Conservation (phyloP, 2,329 filamentous ascomycete species). For the Aurifilum marmelostoma region DNA sequence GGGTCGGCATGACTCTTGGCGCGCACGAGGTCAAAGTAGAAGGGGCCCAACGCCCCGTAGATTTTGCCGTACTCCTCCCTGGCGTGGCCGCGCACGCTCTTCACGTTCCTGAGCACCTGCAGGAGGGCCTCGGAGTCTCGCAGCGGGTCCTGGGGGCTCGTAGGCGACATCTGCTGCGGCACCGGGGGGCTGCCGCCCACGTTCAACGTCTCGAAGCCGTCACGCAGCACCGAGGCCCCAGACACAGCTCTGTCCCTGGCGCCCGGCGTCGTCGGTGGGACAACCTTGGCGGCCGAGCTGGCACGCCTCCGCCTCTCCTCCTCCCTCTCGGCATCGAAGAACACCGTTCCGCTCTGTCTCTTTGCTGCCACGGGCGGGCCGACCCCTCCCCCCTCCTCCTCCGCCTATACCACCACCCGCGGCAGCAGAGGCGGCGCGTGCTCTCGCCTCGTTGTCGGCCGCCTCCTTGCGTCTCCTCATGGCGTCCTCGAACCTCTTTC, state of each 20-base stretch:
- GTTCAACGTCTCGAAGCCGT: slow-evolving; percentile 81
- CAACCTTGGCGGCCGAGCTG: slow-evolving; percentile 1
- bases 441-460: slow-evolving; percentile 52
- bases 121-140: slow-evolving; percentile 68
- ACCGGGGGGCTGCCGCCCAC: slow-evolving; percentile 43
- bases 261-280: slow-evolving; percentile 1
- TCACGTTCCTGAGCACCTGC: slow-evolving; percentile 68
- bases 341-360: slow-evolving; percentile 13
- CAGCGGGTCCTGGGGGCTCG: slow-evolving; percentile 48
- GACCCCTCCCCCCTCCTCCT: slow-evolving; percentile 18
- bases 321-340: slow-evolving; percentile 58
- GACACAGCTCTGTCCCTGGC: slow-evolving; percentile 35
- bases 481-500: slow-evolving; percentile 76
- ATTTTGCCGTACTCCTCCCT: slow-evolving; percentile 89
- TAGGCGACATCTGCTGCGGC: slow-evolving; percentile 30
- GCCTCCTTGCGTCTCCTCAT: slow-evolving; percentile 65
- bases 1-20: slow-evolving; percentile 78
- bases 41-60: slow-evolving; percentile 84
- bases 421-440: slow-evolving; percentile 36
- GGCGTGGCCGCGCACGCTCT: slow-evolving; percentile 81
- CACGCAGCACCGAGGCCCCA: slow-evolving; percentile 42
- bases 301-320: slow-evolving; percentile 33
- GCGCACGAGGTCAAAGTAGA: slow-evolving; percentile 80
- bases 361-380: slow-evolving; percentile 29
- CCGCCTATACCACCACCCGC: slow-evolving; percentile 17